A percentile compares a stretch with the other conserved stretches of the same genome.
phyloP scores from a whole-genome alignment of 345 rosid genomes.

The Cochlearia excelsa region DNA sequence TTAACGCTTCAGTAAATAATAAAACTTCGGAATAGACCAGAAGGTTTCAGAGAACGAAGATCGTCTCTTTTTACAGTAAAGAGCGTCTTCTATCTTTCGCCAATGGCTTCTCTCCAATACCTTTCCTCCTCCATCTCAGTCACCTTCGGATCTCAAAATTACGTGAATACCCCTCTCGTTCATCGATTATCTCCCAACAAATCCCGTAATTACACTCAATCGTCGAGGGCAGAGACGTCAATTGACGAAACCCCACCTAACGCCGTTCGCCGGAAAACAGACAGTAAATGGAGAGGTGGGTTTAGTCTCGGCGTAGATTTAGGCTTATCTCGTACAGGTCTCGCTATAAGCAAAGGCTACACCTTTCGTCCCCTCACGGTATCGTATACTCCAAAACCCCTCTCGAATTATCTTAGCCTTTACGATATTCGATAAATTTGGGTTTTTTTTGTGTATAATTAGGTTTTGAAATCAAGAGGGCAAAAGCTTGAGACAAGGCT shows the following conservation, averaged over 20 bases:
- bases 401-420: not conserved
- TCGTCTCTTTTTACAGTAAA: too few relatives aligned
- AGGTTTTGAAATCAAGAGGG: conserved; percentile 80
- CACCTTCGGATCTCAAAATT: conserved; percentile 11
- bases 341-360: conserved; percentile 85
- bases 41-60: too few relatives aligned
- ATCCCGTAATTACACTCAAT: conserved; percentile 6
- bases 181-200: not conserved
- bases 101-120: conserved; percentile 36
- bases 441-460: not conserved
- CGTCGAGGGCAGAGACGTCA: conserved; percentile 36
- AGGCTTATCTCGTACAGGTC: conserved; percentile 74
- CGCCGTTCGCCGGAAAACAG: conserved; percentile 57
- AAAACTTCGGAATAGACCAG: too few relatives aligned
- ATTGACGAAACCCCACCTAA: conserved; percentile 63
- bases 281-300: conserved; percentile 72
- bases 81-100: conserved; percentile 4
- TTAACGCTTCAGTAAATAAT: too few relatives aligned
- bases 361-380: conserved; percentile 72
- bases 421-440: conserved; percentile 1
- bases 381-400: not conserved
- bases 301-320: conserved; percentile 86
- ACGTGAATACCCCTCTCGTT: conserved; percentile 20
- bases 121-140: not conserved
- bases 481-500: conserved; percentile 69